Base-by-base conservation (phyloP, 2,329 filamentous ascomycete genomes). In the Blastomyces emzantsi region DNA sequence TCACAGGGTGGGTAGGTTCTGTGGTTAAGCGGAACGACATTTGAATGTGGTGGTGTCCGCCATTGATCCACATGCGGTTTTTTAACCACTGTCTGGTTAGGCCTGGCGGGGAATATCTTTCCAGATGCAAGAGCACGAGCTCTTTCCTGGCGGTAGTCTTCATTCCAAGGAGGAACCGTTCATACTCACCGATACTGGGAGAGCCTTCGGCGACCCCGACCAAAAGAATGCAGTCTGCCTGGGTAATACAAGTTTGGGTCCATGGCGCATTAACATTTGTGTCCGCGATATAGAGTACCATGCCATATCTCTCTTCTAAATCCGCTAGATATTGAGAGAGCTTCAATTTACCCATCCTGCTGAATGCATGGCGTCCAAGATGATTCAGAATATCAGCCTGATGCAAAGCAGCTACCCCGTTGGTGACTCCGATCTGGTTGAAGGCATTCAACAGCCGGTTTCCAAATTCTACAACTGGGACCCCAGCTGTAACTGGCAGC, bases 161-260 rank as follows among this genome's bases (percentile, higher is more conserved):
- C 82, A 96, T 97, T 0, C 94, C 95, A 19, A 99, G 83, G 72
- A 99, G 85, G 73, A 99, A 97, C 2, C 94, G 86, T 74, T 99
- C 94, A 69, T 97, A 99, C 74, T 99, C 95, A 52, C 94, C 94
- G 68, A 97, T 94, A 55, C 85, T 87, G 0, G 94, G 89, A 2
- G 92, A 96, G 0, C 89, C 88, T 73, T 97, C 94, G 0, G 92
- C 94, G 17, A 97, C 79, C 0, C 92, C 94, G 36, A 99, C 91
- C 9, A 99, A 82, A 8, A 99, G 82, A 67, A 99, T 97, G 69
- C 92, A 97, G 76, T 99, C 94, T 1, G 94, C 94, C 76, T 99
- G 94, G 19, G 89, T 89, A 67, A 99, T 97, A 74, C 95, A 99
- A 0, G 94, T 97, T 72, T 97, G 92, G 0, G 95, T 99, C 94